Conservation (phyloP, 768 basidiomycete genomes). For the Tylopilus cervinicoccineus region DNA sequence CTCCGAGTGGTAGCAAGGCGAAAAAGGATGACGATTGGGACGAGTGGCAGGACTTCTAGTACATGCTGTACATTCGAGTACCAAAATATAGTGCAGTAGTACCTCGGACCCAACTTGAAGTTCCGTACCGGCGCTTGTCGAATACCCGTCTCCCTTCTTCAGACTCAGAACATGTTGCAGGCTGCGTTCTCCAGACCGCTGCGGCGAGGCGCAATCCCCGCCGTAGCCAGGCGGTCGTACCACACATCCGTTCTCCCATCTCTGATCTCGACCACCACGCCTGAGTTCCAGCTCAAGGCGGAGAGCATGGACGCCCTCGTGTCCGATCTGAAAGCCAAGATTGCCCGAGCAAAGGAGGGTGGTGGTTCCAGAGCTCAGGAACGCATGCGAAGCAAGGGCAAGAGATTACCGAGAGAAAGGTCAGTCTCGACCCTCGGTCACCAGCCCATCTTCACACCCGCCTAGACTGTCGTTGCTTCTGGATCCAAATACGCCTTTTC, state of each 20-base stretch:
- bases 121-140: slow-evolving; percentile 19
- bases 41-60: slow-evolving; percentile 82
- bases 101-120: too few species aligned
- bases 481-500: slow-evolving; percentile 84
- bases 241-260: slow-evolving; percentile 76
- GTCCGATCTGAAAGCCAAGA: slow-evolving; percentile 56
- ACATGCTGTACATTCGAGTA: too few species aligned
- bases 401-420: slow-evolving; percentile 83
- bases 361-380: slow-evolving; percentile 74
- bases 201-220: too few species aligned
- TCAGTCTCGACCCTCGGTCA: slow-evolving; percentile 23
- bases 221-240: slow-evolving; percentile 43
- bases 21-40: slow-evolving; percentile 60
- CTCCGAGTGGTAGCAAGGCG: slow-evolving; percentile 12
- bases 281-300: slow-evolving; percentile 66
- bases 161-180: slow-evolving; percentile 21
- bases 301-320: slow-evolving; percentile 69
- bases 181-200: slow-evolving; percentile 13
- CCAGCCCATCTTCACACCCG: slow-evolving; percentile 1
- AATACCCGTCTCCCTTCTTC: too few species aligned
- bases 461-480: slow-evolving; percentile 66
- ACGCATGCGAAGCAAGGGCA: slow-evolving; percentile 73
- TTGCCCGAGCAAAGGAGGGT: slow-evolving; percentile 58
- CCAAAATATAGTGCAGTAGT: too few species aligned
- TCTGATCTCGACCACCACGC: slow-evolving; percentile 59